Base-by-base conservation (phyloP, 768 basidiomycete genomes). In the Boletus insuetus region DNA sequence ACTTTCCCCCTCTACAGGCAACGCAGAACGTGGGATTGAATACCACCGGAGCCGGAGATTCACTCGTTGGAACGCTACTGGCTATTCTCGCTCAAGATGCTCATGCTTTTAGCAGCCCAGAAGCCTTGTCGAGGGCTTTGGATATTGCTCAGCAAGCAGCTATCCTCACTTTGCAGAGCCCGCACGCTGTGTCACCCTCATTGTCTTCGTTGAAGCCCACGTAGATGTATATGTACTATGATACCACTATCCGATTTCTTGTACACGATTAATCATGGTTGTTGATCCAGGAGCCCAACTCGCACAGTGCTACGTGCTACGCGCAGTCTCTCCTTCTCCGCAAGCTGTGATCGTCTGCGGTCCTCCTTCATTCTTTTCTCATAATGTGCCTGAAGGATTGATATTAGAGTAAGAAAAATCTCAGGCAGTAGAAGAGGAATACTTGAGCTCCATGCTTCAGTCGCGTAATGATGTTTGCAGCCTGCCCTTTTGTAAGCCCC, bases 1-100 rank as follows among this genome's bases (percentile, higher is more conserved):
- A 94, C 66, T 93, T 88, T 68, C 82, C 90, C 12, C 77, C 91
- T 9, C 61, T 79, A 17, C 65, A 70, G 1, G 58, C 75, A 16
- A 71, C 81, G 11, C 64, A 56, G 4, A 66, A 68, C 16, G 63
- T 68, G 24, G 62, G 76, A 11, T 72, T 86, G 20, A 94, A 87
- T 60, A 91, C 92, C 10, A 98, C 95, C 0, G 96, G 96, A 2
- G 94, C 91, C 1, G 95, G 95, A 0, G 95, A 98, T 72, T 87
- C 91, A 4, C 81, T 97, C 24, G 94, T 91, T 2, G 95, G 94
- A 7, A 83, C 87, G 2, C 65, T 97, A 31, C 70, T 95, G n/a
- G 87, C 92, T 6, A 74, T 76, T 10, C 70, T 94, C n/a, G 72
- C 76, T 13, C 69, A 76, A 7, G 62, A 71, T 26, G 79, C 76